Conservation (phyloP, 352 stramenopile species). For the Pythium scleroteichum region DNA sequence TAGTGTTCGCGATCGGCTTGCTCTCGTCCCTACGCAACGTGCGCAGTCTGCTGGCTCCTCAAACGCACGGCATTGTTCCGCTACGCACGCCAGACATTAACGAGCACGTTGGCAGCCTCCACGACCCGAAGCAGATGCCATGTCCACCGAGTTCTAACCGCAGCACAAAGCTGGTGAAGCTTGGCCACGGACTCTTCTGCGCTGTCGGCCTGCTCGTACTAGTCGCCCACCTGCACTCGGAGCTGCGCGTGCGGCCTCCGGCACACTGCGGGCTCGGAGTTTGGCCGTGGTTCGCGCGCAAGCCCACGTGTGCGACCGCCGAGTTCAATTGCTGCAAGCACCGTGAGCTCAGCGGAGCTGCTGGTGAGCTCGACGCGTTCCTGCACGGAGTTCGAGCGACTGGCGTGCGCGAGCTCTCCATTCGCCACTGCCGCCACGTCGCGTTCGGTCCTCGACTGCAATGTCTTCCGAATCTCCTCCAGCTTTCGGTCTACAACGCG, state of each 20-base stretch:
- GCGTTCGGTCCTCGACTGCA: neutral
- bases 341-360: neutral
- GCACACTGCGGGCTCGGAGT: slow-evolving; percentile 30
- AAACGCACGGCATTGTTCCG: neutral
- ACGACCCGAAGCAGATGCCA: too few relatives aligned
- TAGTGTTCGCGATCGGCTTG: slow-evolving; percentile 11
- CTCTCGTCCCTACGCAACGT: slow-evolving; percentile 1
- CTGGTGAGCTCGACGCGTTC: slow-evolving; percentile 3
- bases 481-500: slow-evolving; percentile 1
- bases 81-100: neutral
- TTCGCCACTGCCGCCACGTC: slow-evolving; percentile 6
- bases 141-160: too few relatives aligned
- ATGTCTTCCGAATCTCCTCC: neutral
- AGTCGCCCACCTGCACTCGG: slow-evolving; percentile 26
- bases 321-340: slow-evolving; percentile 6
- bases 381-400: neutral
- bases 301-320: slow-evolving; percentile 30
- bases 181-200: neutral
- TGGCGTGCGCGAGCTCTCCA: neutral
- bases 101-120: too few relatives aligned
- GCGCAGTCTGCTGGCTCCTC: neutral
- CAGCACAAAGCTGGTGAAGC: neutral
- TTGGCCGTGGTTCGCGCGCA: slow-evolving; percentile 21
- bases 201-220: slow-evolving; percentile 24
- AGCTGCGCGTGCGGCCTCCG: neutral